A percentile compares a stretch with the other conserved stretches of the same genome.
Conservation (phyloP, 352 stramenopile genomes). For the Halophytophthora polymorphica region DNA sequence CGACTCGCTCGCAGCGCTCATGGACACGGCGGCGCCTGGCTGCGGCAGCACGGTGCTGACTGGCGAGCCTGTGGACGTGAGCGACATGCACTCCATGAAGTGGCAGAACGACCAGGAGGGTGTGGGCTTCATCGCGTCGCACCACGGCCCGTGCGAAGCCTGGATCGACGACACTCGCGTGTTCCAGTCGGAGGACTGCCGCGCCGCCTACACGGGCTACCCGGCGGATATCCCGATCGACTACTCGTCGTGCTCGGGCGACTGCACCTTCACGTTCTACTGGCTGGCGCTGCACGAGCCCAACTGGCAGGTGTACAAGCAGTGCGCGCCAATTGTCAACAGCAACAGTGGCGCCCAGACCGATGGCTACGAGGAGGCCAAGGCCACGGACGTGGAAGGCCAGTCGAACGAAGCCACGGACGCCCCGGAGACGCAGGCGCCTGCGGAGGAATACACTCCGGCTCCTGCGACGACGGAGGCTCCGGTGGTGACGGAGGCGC, state of each 20-base stretch:
- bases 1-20: conserved; percentile 27
- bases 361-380: no score
- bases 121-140: conserved; percentile 39
- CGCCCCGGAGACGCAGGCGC: no score
- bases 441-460: no score
- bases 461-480: conserved; percentile 14
- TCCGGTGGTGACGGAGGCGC: neutral
- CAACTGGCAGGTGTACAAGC: conserved; percentile 58
- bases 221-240: conserved; percentile 52
- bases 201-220: conserved; percentile 28
- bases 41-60: conserved; percentile 24
- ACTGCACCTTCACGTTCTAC: conserved; percentile 58
- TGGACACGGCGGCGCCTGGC: conserved; percentile 25
- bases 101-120: conserved; percentile 48
- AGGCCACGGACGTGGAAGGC: no score
- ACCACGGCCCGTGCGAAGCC: conserved; percentile 44
- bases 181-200: conserved; percentile 40
- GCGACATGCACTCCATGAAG: conserved; percentile 28
- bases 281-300: conserved; percentile 50
- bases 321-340: conserved; percentile 39
- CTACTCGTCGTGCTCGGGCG: conserved; percentile 42
- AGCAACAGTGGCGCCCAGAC: conserved; percentile 7
- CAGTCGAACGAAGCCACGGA: no score
- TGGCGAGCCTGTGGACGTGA: conserved; percentile 29
- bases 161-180: conserved; percentile 43